Conservation (phyloP, 306 rosid species). For the Quillaja saponaria region DNA sequence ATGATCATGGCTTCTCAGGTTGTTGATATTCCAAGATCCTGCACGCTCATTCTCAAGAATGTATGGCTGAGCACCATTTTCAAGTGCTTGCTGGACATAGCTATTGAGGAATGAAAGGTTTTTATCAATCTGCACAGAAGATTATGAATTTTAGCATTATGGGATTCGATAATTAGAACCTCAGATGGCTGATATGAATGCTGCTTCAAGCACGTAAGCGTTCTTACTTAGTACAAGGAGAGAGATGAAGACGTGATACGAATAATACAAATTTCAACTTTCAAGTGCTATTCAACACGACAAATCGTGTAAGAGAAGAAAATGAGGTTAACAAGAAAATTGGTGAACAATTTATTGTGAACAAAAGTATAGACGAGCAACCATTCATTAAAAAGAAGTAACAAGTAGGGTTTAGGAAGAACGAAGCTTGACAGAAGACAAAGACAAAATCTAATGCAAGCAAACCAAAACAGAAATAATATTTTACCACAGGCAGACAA, state of each 20-base stretch:
- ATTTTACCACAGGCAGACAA: constrained; percentile 10
- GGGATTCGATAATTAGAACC: constrained; percentile 13
- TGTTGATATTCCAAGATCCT: constrained; percentile 46
- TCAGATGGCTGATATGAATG: neutral
- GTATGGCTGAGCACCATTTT: constrained; percentile 80
- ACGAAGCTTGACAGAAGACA: constrained; percentile 4
- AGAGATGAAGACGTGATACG: neutral
- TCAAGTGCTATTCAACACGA: neutral
- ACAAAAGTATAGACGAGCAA: constrained; percentile 1
- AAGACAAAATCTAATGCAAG: neutral
- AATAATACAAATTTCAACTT: constrained; percentile 9
- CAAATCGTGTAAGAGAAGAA: neutral
- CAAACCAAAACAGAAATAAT: neutral
- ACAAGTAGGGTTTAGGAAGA: neutral
- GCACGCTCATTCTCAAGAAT: constrained; percentile 64
- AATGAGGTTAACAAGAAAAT: constrained; percentile 8
- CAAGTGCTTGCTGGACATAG: constrained; percentile 61
- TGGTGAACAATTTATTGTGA: neutral
- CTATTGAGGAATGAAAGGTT: constrained; percentile 65
- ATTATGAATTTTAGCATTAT: constrained; percentile 16
- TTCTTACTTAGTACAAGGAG: neutral
- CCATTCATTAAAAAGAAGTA: constrained; percentile 2
- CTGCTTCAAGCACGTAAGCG: neutral
- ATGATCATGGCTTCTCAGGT: constrained; percentile 57
- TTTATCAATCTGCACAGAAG: constrained; percentile 59